Percentiles rank a stretch among this genome's conserved stretches.
These are phyloP conservation scores for Phytophthora brassicae DNA, from an alignment of 352 stramenopile species.

Conservation along the genomic window DNA sequence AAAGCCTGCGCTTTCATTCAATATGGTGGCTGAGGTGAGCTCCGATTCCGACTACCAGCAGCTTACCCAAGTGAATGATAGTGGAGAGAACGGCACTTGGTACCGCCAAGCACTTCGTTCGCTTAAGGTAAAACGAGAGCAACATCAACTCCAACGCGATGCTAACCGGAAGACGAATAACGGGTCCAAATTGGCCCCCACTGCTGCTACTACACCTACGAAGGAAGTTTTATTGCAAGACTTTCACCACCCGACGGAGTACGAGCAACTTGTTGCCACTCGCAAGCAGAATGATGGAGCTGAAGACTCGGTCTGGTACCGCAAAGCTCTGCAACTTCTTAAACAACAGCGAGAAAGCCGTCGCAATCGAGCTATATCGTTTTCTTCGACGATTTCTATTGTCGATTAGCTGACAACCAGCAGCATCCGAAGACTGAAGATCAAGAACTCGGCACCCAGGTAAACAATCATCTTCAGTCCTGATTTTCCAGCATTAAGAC, in stretches of 20 bases:
- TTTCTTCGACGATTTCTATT: conserved; percentile 36
- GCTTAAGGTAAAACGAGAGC: conserved; percentile 44
- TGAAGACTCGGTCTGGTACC: conserved; percentile 31
- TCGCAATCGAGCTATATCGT: conserved; percentile 28
- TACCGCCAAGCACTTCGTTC: conserved; percentile 38
- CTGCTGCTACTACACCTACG: neutral
- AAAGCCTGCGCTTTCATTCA: neutral
- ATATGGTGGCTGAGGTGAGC: neutral
- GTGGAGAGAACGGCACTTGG: conserved; percentile 28
- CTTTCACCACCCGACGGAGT: conserved; percentile 21
- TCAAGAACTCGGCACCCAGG: too few relatives aligned
- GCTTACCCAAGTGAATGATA: conserved; percentile 34
- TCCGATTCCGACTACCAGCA: conserved; percentile 34
- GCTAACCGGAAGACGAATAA: neutral
- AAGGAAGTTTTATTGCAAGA: conserved; percentile 2
- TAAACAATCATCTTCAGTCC: too few relatives aligned
- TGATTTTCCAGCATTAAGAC: conserved; percentile 5
- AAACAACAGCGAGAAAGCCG: conserved; percentile 22
- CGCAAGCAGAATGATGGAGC: conserved; percentile 21
- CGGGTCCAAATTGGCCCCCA: neutral
- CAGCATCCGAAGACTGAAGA: neutral
- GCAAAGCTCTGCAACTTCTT: conserved; percentile 34
- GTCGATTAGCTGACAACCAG: conserved; percentile 20
- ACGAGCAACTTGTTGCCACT: conserved; percentile 29
- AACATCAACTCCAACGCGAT: conserved; percentile 14